Base-by-base conservation (phyloP, 1,284 basidiomycete species). In the Porodaedalea pini region DNA sequence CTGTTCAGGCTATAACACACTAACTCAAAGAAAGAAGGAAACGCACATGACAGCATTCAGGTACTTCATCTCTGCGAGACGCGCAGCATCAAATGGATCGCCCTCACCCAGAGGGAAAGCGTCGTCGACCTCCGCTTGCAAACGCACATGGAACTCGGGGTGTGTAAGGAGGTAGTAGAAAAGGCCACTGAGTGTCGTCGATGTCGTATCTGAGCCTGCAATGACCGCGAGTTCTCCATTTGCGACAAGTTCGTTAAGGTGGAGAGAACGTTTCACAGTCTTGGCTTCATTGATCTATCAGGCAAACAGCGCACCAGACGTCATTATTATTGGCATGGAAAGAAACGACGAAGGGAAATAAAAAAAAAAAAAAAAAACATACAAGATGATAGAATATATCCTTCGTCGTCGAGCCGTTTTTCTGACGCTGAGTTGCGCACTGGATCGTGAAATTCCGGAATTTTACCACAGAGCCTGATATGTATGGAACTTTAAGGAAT, bases 181-280 rank as follows among this genome's bases (percentile, higher is more conserved):
- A 1, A 69, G 57, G 2, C 68, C 68, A 8, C 59, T 69, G 1
- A 74, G 61, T 0, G 70, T 69, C 2, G 69, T 70, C 15, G 71
- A 61, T 39, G 65, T 67, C 10, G 71, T 72, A 57, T 76, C 75
- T 25, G 75, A 66, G 27, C 75, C 75, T 4, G 58, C 58, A 29
- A 74, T 34, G 39, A 77, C 74, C 2, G 72, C 71, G 4, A 75
- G 65, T 13, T 64, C 52, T 1, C 69, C 64, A 50, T 75, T 71
- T 13, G 70, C 65, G n/a, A 66, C 51, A 44, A 75, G 62, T 49
- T 65, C 66, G 50, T 50, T 60, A 15, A n/a, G n/a, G n/a, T n/a
- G n/a, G n/a, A n/a, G n/a, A n/a, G n/a, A n/a, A n/a, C n/a, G n/a
- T n/a, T n/a, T n/a, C n/a, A n/a, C n/a, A n/a, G n/a, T n/a, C n/a